Conservation (phyloP, 306 rosid species). For the Mimosa pudica region DNA sequence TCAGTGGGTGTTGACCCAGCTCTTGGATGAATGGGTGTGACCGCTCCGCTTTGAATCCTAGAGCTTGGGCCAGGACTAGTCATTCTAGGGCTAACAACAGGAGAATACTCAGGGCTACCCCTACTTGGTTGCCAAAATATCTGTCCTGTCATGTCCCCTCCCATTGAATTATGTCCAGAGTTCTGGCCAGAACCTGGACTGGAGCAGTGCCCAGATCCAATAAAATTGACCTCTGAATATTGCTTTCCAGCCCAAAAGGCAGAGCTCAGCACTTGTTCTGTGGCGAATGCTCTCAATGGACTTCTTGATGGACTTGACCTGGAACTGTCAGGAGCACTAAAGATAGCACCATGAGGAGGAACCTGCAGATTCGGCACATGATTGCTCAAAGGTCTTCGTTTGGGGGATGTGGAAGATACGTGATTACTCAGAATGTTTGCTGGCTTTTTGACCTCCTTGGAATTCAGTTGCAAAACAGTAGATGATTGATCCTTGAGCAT, state of each 20-base stretch:
- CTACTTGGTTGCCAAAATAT: constrained; percentile 32
- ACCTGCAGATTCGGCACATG: constrained; percentile 89
- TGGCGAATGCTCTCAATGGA: constrained; percentile 58
- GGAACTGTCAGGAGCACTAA: constrained; percentile 64
- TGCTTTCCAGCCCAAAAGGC: constrained; percentile 59
- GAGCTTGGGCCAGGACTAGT: constrained; percentile 84
- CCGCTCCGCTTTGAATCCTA: constrained; percentile 98
- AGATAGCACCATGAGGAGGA: constrained; percentile 80
- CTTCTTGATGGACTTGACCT: constrained; percentile 79
- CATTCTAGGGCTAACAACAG: constrained; percentile 32
- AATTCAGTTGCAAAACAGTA: constrained; percentile 48
- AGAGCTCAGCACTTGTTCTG: constrained; percentile 60
- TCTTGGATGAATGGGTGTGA: constrained; percentile 96
- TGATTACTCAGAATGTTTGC: constrained; percentile 58
- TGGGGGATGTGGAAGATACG: constrained; percentile 63
- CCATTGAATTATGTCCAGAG: constrained; percentile 98
- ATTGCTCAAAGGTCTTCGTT: constrained; percentile 73
- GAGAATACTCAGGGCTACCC: constrained; percentile 33
- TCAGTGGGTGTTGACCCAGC: constrained; percentile 73
- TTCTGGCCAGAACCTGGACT: constrained; percentile 99
- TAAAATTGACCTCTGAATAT: constrained; percentile 51
- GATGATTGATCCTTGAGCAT: constrained; percentile 73
- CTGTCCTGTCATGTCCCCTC: constrained; percentile 91
- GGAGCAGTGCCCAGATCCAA: constrained; percentile 94
- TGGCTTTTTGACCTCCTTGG: constrained; percentile 62